These are phyloP conservation scores for Cucumis hystrix DNA, from an alignment of 306 rosid species.

Conservation along the genomic window DNA sequence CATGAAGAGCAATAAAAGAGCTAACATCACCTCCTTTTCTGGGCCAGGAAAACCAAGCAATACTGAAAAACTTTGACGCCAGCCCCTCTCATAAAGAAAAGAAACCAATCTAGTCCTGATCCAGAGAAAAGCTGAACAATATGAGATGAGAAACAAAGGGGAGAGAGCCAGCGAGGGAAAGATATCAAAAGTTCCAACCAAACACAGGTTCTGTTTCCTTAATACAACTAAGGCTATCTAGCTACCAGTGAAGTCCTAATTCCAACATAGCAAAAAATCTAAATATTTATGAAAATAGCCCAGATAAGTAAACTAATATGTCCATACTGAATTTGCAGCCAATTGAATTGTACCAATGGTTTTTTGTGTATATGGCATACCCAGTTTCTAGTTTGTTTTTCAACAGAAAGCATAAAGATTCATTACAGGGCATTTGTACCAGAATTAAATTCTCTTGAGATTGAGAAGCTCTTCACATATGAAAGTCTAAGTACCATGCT, in stretches of 20 bases:
- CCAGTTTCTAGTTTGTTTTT: not conserved
- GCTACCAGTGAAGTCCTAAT: not conserved
- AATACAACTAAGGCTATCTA: not conserved
- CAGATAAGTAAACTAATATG: not conserved
- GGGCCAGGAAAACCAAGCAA: slow-evolving; percentile 86
- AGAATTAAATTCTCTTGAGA: not conserved
- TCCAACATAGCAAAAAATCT: not conserved
- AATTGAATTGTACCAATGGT: not conserved
- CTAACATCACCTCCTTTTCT: slow-evolving; percentile 66
- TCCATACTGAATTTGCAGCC: not conserved
- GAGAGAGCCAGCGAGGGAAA: not conserved
- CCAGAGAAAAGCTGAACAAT: slow-evolving; percentile 17
- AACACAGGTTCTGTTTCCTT: not conserved
- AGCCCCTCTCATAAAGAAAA: slow-evolving; percentile 89
- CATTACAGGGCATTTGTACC: not conserved
- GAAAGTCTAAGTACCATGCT: not conserved
- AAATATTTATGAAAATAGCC: not conserved
- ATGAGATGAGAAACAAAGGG: slow-evolving; percentile 6
- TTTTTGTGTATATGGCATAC: not conserved
- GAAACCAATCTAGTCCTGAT: slow-evolving; percentile 68
- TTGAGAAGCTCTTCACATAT: not conserved
- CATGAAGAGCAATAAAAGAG: not conserved
- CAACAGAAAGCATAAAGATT: not conserved
- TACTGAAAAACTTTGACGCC: slow-evolving; percentile 74
- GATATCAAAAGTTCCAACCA: not conserved